phyloP scores from a whole-genome alignment of 1,284 basidiomycete species.

The Peniophora sp. region DNA sequence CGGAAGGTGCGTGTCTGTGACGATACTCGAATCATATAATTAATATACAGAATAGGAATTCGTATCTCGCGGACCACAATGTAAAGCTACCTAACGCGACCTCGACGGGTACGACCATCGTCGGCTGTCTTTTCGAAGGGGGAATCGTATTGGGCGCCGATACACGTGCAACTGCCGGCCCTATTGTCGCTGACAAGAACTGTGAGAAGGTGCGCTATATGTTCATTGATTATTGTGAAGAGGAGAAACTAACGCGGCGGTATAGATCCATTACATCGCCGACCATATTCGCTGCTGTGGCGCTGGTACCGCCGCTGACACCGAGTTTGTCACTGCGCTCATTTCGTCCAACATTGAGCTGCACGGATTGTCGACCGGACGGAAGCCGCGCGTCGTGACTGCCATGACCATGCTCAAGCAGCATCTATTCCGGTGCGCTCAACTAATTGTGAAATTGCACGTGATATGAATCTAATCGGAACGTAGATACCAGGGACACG shows the following conservation, averaged over 20 bases:
- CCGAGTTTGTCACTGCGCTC: slow-evolving; percentile 90
- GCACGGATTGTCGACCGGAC: slow-evolving; percentile 77
- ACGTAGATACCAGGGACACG: slow-evolving; percentile 82
- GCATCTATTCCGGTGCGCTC: slow-evolving; percentile 65
- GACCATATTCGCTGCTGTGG: slow-evolving; percentile 96
- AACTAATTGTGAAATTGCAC: slow-evolving; percentile 22
- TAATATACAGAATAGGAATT: slow-evolving; percentile 49
- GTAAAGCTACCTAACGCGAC: slow-evolving; percentile 75
- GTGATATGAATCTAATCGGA: slow-evolving; percentile 2
- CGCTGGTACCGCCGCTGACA: slow-evolving; percentile 97
- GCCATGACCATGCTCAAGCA: slow-evolving; percentile 99
- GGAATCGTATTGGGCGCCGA: slow-evolving; percentile 96
- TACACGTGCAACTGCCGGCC: slow-evolving; percentile 90
- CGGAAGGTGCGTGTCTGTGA: slow-evolving; percentile 16
- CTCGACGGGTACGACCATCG: slow-evolving; percentile 96
- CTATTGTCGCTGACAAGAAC: slow-evolving; percentile 98
- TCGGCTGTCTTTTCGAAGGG: slow-evolving; percentile 91
- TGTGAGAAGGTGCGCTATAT: slow-evolving; percentile 82
- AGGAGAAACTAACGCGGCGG: background rate
- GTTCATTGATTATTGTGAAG: background rate
- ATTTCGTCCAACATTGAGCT: slow-evolving; percentile 93
- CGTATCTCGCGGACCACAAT: slow-evolving; percentile 66
- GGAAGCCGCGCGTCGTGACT: slow-evolving; percentile 87
- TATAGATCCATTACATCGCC: slow-evolving; percentile 93
- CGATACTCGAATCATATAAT: background rate